Base-by-base conservation (phyloP, 2,329 filamentous ascomycete species). In the Fusarium buxicola region DNA sequence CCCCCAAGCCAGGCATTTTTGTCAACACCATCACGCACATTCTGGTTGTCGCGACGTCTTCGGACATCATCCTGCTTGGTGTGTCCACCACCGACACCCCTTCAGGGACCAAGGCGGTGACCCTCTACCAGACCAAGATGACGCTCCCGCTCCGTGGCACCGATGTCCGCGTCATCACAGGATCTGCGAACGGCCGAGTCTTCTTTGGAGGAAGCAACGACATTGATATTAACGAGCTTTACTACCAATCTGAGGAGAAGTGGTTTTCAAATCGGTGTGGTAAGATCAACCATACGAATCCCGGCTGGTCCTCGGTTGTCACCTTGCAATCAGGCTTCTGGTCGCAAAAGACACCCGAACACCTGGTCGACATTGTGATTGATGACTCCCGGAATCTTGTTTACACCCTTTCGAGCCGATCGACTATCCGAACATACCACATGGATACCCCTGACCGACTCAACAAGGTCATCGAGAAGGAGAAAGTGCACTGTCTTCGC, bases 171-270 rank as follows among this genome's bases (percentile, higher is more conserved):
- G 84, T 90, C 40, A 93, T 99, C 67, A 88, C 89, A 18, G 92
- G 91, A 13, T 95, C 94, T 3, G 88, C 89, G 16, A 90, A 87
- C 18, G 96, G 96, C 8, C 91, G 95, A 60, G 95, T 99, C 65
- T 99, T 99, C 81, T 97, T 97, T 72, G 89, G 91, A 36, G 92
- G 93, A 32, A 85, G 84, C 46, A 85, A 83, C 46, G 92, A 94
- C 65, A 92, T 92, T 63, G 94, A 98, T 69, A 87, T 99, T 43
- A 92, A 95, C 75, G 95, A 99, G 77, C 85, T 99, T 50, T 94
- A 91, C 68, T 99, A 99, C 74, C 94, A 98, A 77, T 93, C 97
- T 72, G 93, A 98, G 75, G 95, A 99, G 77, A 90, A 91, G 69
- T 99, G 95, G 95, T 99, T 99, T 74, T 90, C 91, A 49, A 93